Base-by-base conservation (phyloP, 2,329 filamentous ascomycete genomes). In the Pseudogymnoascus sp. region DNA sequence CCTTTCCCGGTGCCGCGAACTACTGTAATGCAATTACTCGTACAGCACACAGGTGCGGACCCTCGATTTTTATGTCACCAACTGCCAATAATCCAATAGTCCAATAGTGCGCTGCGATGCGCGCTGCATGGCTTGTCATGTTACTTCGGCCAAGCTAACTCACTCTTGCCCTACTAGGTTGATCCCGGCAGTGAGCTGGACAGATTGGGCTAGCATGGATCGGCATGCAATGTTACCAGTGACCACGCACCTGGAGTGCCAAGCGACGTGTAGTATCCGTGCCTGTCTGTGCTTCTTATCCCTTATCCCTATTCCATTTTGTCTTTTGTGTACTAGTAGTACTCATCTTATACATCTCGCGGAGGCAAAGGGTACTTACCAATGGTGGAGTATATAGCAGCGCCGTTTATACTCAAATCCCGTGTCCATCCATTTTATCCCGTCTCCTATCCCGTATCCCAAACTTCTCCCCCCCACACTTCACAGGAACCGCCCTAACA, bases 201-300 rank as follows among this genome's bases (percentile, higher is more conserved):
- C n/a, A 56, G 28, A 56, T 18, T 33, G 25, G 50, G 50, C 50
- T 56, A 56, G 50, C n/a, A 33, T 33, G n/a, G 50, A 56, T 56
- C 50, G 50, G 28, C 50, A 56, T 56, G 25, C 50, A 56, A 56
- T 56, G 50, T 56, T 56, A 56, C 50, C 50, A 56, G 50, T 56
- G 50, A 56, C 50, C 50, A 56, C 25, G 10, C 50, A 56, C 50
- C 50, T 56, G 50, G 50, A 56, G 25, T 56, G 50, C 50, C 50
- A 56, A 56, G 50, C 8, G 50, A 33, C 50, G 25, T 7, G 28
- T 18, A 56, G 50, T 33, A 56, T 56, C 50, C n/a, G 50, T 56
- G 50, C 50, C 50, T 56, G 50, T 56, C 47, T 53, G 47, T 53
- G 25, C 25, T 53, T 31, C n/a, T 16, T 16, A 7, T 28, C 44